Evolutionary conservation across 2,329 filamentous ascomycete genomes (phyloP), one percentile per base, ranked within the genome.

Genomic region (Beauveria bassiana): DNA sequence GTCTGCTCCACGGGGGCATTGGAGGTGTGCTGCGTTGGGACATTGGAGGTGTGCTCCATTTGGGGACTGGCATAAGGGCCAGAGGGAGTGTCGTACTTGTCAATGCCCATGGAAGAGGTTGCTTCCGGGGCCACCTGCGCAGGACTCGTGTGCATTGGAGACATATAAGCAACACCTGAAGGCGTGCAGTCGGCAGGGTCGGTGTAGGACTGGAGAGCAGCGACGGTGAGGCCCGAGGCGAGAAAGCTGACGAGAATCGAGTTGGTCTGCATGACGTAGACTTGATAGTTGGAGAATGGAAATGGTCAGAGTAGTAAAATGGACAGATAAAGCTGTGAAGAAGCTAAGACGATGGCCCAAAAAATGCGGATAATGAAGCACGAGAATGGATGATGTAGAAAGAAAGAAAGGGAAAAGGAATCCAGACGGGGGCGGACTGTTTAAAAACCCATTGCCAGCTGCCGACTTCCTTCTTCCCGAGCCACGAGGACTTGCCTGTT

Each of bases 301-400:
- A 38, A n/a, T 45, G 38, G 38, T 52, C n/a, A 24, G 8, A 50
- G 31, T 50, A 40, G 47, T 51, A 38, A 31, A 43, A 52, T 59
- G 56, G 55, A 49, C n/a, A 28, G 22, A 52, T 52, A 59, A 59
- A 59, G 57, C 57, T 59, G 57, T 52, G 57, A 26, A 52, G 47
- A 49, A 51, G 47, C 46, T 59, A 59, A 59, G 57, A 38, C 47
- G 57, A 59, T 34, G 47, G 57, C 38, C 31, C 31, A 59, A 59
- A 59, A 45, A 34, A 59, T 59, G 57, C 40, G 57, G 16, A 51
- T 59, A 59, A 59, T 43, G 47, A 59, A 52, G 47, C 38, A 51
- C 47, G 49, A 47, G 26, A 50, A 59, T 59, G 57, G 57, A 59
- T 59, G 57, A 45, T 59, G 46, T 43, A 59, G 38, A 45, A 59